Base-by-base conservation (phyloP, 768 basidiomycete species). In the Mycena haematopus region DNA sequence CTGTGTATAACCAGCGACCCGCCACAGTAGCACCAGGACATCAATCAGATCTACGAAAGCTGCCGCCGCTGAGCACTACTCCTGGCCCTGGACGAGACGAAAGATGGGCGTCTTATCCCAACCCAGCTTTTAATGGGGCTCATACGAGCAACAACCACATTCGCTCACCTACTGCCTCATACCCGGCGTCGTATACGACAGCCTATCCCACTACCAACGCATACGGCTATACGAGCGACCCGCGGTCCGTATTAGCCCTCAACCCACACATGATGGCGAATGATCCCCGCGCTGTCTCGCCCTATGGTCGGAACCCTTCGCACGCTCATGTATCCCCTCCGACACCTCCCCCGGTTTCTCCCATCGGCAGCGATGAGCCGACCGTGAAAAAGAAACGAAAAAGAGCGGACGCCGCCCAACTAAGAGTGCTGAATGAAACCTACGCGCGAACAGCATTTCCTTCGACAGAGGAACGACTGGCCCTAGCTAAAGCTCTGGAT, bases 301-400 rank as follows among this genome's bases (percentile, higher is more conserved):
- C 83, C 19, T 83, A 81, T 69, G 71, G 79, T 72, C 68, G 78
- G 69, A 68, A 73, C 66, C 0, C 74, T 71, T 59, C 78, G 65
- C 60, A 65, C 52, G 61, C 74, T 6, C 50, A 51, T 52, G 21
- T 11, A 21, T 74, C 78, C 36, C 79, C 77, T 33, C 71, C 75
- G 24, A 70, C 76, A 4, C 74, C 80, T n/a, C 77, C 82, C 19
- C 80, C 83, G 22, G 72, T 81, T 51, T 81, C 83, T 0, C 82
- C 82, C 21, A 78, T 75, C 33, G 75, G 81, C 38, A 72, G 79
- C 35, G 85, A 90, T 57, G 87, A 89, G 65, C 84, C 89, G n/a
- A 79, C 84, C 44, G 86, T 92, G 68, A 94, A 93, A 81, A 93
- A 92, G 80, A 93, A 93, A 76, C 85, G 92, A 74, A 92, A 91